Percentiles rank a stretch among this genome's conserved stretches.
Conservation (phyloP, 371 early-diverging fungal genomes). For the Choanephora cucurbitarum region DNA sequence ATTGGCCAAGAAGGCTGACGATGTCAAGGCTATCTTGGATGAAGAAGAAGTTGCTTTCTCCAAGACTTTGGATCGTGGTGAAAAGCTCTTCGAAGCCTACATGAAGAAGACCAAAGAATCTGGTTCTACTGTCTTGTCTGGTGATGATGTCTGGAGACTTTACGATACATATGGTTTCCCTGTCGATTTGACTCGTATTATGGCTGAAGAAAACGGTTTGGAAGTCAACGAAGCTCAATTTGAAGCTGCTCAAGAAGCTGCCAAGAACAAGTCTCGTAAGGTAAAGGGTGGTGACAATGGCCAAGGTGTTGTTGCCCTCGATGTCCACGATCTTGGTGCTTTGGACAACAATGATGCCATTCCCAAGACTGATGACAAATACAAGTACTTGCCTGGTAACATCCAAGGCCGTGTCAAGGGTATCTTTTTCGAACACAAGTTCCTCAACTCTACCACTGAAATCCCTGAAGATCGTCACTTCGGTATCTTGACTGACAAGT, state of each 20-base stretch:
- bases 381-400: conserved; percentile 83
- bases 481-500: conserved; percentile 94
- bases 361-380: conserved; percentile 87
- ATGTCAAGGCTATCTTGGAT: conserved; percentile 90
- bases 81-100: conserved; percentile 89
- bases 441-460: conserved; percentile 46
- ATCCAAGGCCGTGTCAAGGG: conserved; percentile 74
- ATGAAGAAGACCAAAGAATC: conserved; percentile 71
- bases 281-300: conserved; percentile 62
- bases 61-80: conserved; percentile 98
- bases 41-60: conserved; percentile 98
- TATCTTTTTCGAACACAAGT: conserved; percentile 65
- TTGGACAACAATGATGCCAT: conserved; percentile 75
- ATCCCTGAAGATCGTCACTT: conserved; percentile 62
- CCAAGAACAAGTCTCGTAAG: conserved; percentile 80
- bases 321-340: conserved; percentile 91
- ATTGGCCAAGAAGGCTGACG: conserved; percentile 69
- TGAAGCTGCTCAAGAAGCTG: conserved; percentile 77
- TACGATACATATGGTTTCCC: conserved; percentile 99
- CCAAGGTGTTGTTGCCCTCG: conserved; percentile 73
- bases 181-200: conserved; percentile 96
- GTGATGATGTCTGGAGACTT: conserved; percentile 96
- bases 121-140: conserved; percentile 68
- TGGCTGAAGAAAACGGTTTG: conserved; percentile 97
- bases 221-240: conserved; percentile 89